A percentile compares a stretch with the other conserved stretches of the same genome.
phyloP scores from a whole-genome alignment of 805 yeast genomes.

The Blastobotrys parvus region DNA sequence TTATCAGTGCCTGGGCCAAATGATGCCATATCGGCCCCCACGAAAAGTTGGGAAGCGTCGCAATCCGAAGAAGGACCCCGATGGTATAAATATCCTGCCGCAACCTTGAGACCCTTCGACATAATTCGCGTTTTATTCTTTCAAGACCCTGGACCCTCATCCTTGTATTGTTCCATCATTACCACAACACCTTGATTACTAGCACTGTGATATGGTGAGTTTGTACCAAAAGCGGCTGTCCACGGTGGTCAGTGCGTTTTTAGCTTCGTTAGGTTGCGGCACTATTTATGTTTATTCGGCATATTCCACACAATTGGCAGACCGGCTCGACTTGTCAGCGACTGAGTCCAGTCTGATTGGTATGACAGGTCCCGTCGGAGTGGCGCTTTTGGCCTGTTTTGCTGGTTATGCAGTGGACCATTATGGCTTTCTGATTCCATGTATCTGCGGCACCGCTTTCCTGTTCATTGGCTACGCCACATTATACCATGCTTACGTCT shows the following conservation, averaged over 20 bases:
- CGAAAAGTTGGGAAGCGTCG: too few relatives aligned
- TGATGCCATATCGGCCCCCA: too few relatives aligned
- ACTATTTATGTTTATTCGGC: conserved; percentile 64
- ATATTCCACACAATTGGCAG: conserved; percentile 63
- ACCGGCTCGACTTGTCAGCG: conserved; percentile 45
- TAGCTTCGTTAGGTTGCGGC: conserved; percentile 35
- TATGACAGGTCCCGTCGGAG: conserved; percentile 53
- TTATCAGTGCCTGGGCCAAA: too few relatives aligned
- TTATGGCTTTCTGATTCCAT: conserved; percentile 28
- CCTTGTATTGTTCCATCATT: background rate
- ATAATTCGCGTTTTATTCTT: too few relatives aligned
- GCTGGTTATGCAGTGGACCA: conserved; percentile 21
- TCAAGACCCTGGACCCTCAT: too few relatives aligned
- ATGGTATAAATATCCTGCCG: too few relatives aligned
- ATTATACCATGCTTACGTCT: conserved; percentile 39
- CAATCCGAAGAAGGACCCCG: too few relatives aligned
- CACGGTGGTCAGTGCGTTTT: conserved; percentile 11
- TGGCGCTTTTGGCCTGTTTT: conserved; percentile 33
- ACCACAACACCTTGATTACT: background rate
- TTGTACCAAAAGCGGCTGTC: background rate
- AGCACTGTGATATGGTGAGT: too few relatives aligned
- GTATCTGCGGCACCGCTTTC: conserved; percentile 41
- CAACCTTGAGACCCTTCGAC: too few relatives aligned
- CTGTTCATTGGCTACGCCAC: conserved; percentile 50
- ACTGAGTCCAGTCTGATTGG: conserved; percentile 56